These are phyloP conservation scores for Picea abies DNA, from an alignment of 83 land plant genomes.

Conservation along the genomic window DNA sequence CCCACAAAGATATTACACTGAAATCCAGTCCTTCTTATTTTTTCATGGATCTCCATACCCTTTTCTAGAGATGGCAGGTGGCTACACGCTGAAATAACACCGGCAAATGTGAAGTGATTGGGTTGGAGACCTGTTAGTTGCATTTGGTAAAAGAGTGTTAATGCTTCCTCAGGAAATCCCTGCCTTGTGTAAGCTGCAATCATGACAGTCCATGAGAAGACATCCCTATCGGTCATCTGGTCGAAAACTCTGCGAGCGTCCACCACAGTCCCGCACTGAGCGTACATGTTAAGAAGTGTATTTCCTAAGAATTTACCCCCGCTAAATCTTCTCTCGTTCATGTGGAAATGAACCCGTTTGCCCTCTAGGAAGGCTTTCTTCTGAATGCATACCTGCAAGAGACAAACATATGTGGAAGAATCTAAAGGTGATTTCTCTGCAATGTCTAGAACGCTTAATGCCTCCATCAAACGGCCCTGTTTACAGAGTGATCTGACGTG, in stretches of 20 bases:
- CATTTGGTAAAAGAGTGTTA: slow-evolving; percentile 15
- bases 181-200: slow-evolving; percentile 25
- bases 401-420: slow-evolving; percentile 9
- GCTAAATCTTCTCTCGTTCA: background rate
- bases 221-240: slow-evolving; percentile 17
- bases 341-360: background rate
- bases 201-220: slow-evolving; percentile 27
- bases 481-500: background rate
- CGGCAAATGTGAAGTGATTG: slow-evolving; percentile 25
- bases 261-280: slow-evolving; percentile 2
- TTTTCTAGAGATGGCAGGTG: background rate
- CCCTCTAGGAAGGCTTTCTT: slow-evolving; percentile 1
- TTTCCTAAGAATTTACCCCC: background rate
- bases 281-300: background rate
- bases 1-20: slow-evolving; percentile 41
- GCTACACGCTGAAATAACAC: slow-evolving; percentile 43
- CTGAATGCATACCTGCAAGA: slow-evolving; percentile 10
- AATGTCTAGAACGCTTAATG: background rate
- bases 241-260: slow-evolving; percentile 23
- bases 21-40: slow-evolving; percentile 37
- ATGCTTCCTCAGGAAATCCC: slow-evolving; percentile 24
- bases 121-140: background rate
- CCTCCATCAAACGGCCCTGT: background rate
- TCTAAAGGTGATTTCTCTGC: slow-evolving; percentile 6
- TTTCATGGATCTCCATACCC: slow-evolving; percentile 41